A percentile compares a stretch with the other conserved stretches of the same genome.
Conservation (phyloP, 2,329 filamentous ascomycete species). For the Trichoderma polysporum region DNA sequence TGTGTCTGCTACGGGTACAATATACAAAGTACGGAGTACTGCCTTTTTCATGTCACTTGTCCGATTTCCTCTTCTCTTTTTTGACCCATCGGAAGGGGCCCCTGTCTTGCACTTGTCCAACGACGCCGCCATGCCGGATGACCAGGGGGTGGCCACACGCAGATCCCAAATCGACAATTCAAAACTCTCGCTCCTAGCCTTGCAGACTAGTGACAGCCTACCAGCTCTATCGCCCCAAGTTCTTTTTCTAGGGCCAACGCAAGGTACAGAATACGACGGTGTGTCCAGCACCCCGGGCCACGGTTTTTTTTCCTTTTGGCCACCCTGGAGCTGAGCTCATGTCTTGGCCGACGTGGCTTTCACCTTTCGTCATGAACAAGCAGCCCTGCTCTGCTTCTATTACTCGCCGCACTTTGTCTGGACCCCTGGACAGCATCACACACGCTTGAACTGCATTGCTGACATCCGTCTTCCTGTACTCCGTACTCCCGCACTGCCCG, state of each 20-base stretch:
- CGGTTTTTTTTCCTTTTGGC: background rate
- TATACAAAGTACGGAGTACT: background rate
- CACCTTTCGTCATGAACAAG: background rate
- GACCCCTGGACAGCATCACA: slow-evolving; percentile 6
- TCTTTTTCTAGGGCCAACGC: slow-evolving; percentile 16
- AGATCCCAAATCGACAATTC: slow-evolving; percentile 26
- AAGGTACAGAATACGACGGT: slow-evolving; percentile 22
- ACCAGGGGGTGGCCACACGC: slow-evolving; percentile 26
- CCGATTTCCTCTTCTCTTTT: background rate
- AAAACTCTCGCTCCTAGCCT: slow-evolving; percentile 21
- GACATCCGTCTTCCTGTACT: slow-evolving; percentile 7
- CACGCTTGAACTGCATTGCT: slow-evolving; percentile 9
- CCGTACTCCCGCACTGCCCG: slow-evolving; percentile 13
- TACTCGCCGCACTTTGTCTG: slow-evolving; percentile 1
- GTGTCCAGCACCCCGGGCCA: slow-evolving; percentile 19
- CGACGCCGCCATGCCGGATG: slow-evolving; percentile 28
- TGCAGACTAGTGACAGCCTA: slow-evolving; percentile 26
- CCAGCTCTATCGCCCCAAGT: slow-evolving; percentile 21
- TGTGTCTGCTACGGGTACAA: background rate
- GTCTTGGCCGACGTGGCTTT: slow-evolving; percentile 12
- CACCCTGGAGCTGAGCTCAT: background rate
- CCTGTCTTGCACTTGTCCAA: slow-evolving; percentile 16
- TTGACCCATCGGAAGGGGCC: background rate
- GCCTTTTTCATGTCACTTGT: background rate
- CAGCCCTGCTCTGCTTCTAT: slow-evolving; percentile 15